Base-by-base conservation (phyloP, 352 stramenopile genomes). In the Globisporangium cylindrosporum region DNA sequence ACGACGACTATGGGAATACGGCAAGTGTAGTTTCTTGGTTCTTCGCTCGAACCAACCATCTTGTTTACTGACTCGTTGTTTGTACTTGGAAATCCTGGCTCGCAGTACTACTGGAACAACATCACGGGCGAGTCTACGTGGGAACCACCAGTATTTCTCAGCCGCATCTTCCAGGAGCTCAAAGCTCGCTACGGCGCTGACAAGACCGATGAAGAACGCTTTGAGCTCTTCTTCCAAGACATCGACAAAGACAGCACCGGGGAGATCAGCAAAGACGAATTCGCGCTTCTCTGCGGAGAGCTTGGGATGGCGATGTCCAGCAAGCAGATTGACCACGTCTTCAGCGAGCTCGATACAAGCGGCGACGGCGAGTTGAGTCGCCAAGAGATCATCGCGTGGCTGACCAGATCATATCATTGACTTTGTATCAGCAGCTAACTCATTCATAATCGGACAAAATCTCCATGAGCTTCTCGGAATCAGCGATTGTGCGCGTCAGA, bases 401-500 rank as follows among this genome's bases (percentile, higher is more conserved):
- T 92, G 24, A 79, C 70, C 7, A 66, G 73, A 29, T 86, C 84
- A 63, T 86, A 77, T 54, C 71, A 60, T 48, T 77, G 59, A 73
- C 24, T 29, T 24, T 58, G 54, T 54, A 72, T 58, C 22, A 3
- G 24, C 29, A 32, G 29, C 29, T 32, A 32, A 32, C 29, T 73
- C 65, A 70, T n/a, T 70, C 65, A 38, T 70, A 48, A 41, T 70
- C 32, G 22, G 25, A 54, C 29, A 70, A 51, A 43, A 71, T 63
- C 51, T 60, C 24, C 29, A 94, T 63, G 24, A 94, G 73, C 66
- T 94, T 94, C 63, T 94, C 84, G 12, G 82, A 91, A 60, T 92
- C 84, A 8, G 79, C 86, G 55, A 94, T 92, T 15, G 86, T 92
- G 29, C 86, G 78, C n/a, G 86, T 94, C 43, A 94, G 73, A 0